phyloP scores from a whole-genome alignment of 202 grass and related monocot species.

The Alloteropsis angusta region DNA sequence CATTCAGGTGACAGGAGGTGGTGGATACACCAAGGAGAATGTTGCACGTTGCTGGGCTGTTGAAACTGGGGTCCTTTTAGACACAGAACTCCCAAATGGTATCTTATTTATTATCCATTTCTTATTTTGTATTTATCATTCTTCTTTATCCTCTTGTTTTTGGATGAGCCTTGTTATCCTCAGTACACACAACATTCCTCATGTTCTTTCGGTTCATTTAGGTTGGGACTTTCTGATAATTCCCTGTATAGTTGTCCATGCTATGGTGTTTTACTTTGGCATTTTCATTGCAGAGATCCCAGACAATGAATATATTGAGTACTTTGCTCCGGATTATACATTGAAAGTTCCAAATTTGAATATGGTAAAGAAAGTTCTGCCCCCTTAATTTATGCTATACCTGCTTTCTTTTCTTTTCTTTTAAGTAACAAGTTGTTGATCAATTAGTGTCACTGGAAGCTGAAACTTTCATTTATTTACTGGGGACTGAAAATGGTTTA shows the following conservation, averaged over 20 bases:
- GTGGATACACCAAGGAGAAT: slow-evolving; percentile 99
- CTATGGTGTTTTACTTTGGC: slow-evolving; percentile 1
- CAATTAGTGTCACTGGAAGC: not conserved
- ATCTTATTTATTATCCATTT: slow-evolving; percentile 19
- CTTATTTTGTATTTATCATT: not conserved
- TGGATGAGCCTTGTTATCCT: not conserved
- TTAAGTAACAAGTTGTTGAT: slow-evolving; percentile 1
- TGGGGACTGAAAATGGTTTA: not conserved
- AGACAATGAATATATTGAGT: slow-evolving; percentile 84
- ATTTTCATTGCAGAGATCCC: slow-evolving; percentile 86
- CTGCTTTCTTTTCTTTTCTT: too few relatives aligned
- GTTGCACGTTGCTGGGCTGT: slow-evolving; percentile 97
- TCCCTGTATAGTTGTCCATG: not conserved
- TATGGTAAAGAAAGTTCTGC: slow-evolving; percentile 53
- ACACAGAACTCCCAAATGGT: slow-evolving; percentile 79
- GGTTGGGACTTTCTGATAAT: not conserved
- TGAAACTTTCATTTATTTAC: slow-evolving; percentile 11
- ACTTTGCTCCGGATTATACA: slow-evolving; percentile 84
- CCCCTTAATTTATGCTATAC: not conserved
- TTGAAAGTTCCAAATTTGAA: slow-evolving; percentile 72
- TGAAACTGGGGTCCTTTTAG: slow-evolving; percentile 97
- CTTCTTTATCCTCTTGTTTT: not conserved
- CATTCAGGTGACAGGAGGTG: slow-evolving; percentile 87
- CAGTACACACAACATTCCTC: not conserved
- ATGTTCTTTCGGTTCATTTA: not conserved